Percentiles rank a stretch among this genome's conserved stretches.
These are phyloP conservation scores for Chlamydomonas eustigma DNA, from an alignment of 139 green algal species.

Conservation along the genomic window DNA sequence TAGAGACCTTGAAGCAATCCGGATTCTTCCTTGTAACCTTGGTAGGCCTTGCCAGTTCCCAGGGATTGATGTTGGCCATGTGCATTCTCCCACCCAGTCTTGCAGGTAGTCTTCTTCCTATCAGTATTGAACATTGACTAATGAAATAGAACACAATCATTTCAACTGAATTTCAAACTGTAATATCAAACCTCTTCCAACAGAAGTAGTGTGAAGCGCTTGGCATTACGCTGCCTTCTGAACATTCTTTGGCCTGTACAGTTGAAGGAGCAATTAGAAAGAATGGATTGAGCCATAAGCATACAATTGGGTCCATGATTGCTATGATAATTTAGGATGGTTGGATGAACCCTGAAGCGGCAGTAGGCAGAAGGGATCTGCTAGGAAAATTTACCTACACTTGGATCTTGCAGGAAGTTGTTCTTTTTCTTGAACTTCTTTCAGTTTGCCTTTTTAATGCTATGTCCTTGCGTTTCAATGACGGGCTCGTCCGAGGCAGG, in stretches of 20 bases:
- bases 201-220: constrained; percentile 79
- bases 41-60: constrained; percentile 61
- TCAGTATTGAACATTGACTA: too few relatives aligned
- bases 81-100: constrained; percentile 57
- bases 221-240: constrained; percentile 15
- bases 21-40: constrained; percentile 64
- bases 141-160: background rate
- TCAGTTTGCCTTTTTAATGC: constrained; percentile 13
- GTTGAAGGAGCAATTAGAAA: too few relatives aligned
- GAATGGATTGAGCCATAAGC: background rate
- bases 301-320: background rate
- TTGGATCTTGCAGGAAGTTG: background rate
- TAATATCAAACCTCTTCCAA: constrained; percentile 82
- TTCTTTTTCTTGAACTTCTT: constrained; percentile 17
- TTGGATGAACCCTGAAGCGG: background rate
- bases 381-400: background rate
- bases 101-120: constrained; percentile 46
- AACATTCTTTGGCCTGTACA: constrained; percentile 40
- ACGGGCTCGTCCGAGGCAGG: too few relatives aligned
- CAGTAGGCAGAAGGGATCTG: background rate
- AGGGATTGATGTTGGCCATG: constrained; percentile 44
- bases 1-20: constrained; percentile 73
- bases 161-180: background rate
- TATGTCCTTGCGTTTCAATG: too few relatives aligned
- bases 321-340: background rate